Conservation (phyloP, 257 asterid genomes). For the Anisodus acutangulus region DNA sequence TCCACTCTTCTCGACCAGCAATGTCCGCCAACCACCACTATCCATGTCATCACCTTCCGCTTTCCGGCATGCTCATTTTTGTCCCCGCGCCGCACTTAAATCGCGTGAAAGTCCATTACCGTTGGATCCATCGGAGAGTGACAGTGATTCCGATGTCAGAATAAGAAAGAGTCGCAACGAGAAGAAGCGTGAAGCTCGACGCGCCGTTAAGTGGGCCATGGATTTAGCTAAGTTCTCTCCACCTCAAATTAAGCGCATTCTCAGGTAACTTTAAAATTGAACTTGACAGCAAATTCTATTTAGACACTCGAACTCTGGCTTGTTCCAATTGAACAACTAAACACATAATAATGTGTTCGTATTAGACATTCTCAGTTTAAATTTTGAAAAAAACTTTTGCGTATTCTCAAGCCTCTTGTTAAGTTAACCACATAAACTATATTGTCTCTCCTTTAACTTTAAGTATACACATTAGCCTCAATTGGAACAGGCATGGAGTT, state of each 20-base stretch:
- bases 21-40: slow-evolving; percentile 35
- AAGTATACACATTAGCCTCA: too few species aligned
- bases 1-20: slow-evolving; percentile 33
- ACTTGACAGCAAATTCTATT: too few species aligned
- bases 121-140: slow-evolving; percentile 46
- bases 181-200: slow-evolving; percentile 84
- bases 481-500: too few species aligned
- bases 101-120: slow-evolving; percentile 43
- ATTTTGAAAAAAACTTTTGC: too few species aligned
- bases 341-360: too few species aligned
- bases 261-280: slow-evolving; percentile 46
- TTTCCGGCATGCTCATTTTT: slow-evolving; percentile 44
- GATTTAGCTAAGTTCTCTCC: slow-evolving; percentile 75
- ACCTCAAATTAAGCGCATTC: slow-evolving; percentile 72
- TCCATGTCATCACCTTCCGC: slow-evolving; percentile 37
- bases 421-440: too few species aligned
- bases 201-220: slow-evolving; percentile 92
- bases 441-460: too few species aligned
- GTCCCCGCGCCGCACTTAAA: slow-evolving; percentile 51
- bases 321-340: too few species aligned
- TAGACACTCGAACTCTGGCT: too few species aligned
- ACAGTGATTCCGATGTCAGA: slow-evolving; percentile 35
- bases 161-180: slow-evolving; percentile 75
- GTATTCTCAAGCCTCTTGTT: too few species aligned
- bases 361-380: too few species aligned